Evolutionary conservation across 1,139 yeast genomes (phyloP), one percentile per base, ranked within the genome.

Genomic region (Lodderomyces margitis): DNA sequence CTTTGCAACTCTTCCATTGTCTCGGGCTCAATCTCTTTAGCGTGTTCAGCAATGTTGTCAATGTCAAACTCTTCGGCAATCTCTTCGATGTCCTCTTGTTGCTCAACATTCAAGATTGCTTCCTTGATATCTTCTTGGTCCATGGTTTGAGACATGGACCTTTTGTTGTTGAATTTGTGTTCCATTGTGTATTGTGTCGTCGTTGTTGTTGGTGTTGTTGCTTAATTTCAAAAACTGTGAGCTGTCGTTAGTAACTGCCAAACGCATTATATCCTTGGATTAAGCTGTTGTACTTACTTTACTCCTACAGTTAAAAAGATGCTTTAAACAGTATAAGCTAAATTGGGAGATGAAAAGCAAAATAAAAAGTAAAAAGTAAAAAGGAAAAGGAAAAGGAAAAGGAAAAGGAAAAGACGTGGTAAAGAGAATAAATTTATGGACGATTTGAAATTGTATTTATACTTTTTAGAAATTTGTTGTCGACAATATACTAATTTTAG

Each of bases 121-220:
- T 45, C 49, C 36, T 44, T 38, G 43, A 47, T 44, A n/a, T 39
- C 25, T 5, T 42, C 48, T 23, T 35, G 27, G 28, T 36, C 49
- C 34, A 44, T 39, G 21, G 43, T 48, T 38, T 48, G 43, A 25
- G 43, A 37, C 37, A 48, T 44, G 34, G 46, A 46, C 21, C 51
- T 43, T 31, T 43, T 48, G 37, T 41, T 42, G 37, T 46, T 50
- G 37, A 37, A 41, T 39, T 41, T 33, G 48, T 42, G 44, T 39
- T 46, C 47, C n/a, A n/a, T n/a, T n/a, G n/a, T n/a, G n/a, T n/a
- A n/a, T 20, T 42, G 10, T 31, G 21, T 20, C 21, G 11, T 15
- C 12, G 23, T n/a, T 5, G 21, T 31, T 19, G 34, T 16, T 16
- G 9, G 12, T 14, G 21, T 5, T 11, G 15, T 10, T 10, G 27